Conservation (phyloP, 345 rosid species). For the Passiflora organensis region DNA sequence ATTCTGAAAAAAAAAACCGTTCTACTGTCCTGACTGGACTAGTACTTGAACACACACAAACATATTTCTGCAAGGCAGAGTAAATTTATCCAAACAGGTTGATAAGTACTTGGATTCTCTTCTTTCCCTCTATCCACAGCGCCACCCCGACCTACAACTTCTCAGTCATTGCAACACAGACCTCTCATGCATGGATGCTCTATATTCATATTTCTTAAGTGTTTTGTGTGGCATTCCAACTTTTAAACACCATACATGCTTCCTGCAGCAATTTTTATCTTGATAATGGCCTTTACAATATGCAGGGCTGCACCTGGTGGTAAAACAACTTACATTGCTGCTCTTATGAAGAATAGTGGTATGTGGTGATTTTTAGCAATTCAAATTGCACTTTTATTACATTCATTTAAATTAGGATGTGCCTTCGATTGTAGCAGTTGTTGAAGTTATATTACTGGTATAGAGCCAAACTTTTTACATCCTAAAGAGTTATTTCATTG, state of each 20-base stretch:
- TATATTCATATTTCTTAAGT: too few relatives aligned
- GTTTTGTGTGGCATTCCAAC: not conserved
- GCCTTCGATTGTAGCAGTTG: not conserved
- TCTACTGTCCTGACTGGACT: too few relatives aligned
- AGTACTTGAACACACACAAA: too few relatives aligned
- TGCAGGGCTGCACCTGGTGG: slow-evolving; percentile 97
- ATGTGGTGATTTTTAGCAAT: slow-evolving; percentile 19
- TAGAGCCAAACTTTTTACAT: not conserved
- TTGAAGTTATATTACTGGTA: not conserved
- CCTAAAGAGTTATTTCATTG: not conserved
- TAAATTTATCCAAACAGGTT: too few relatives aligned
- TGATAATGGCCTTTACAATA: slow-evolving; percentile 17
- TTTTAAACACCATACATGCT: not conserved
- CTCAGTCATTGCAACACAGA: too few relatives aligned
- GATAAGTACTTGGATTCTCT: too few relatives aligned
- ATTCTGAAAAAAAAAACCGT: too few relatives aligned
- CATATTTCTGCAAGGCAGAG: too few relatives aligned
- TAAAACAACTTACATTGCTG: slow-evolving; percentile 74
- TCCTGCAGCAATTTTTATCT: not conserved
- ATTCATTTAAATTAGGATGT: too few relatives aligned
- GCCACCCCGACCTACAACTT: too few relatives aligned
- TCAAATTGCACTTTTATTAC: not conserved
- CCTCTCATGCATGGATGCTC: too few relatives aligned
- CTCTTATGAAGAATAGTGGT: slow-evolving; percentile 86
- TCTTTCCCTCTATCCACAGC: too few relatives aligned